Base-by-base conservation (phyloP, 352 stramenopile species). In the Globisporangium viniferum region DNA sequence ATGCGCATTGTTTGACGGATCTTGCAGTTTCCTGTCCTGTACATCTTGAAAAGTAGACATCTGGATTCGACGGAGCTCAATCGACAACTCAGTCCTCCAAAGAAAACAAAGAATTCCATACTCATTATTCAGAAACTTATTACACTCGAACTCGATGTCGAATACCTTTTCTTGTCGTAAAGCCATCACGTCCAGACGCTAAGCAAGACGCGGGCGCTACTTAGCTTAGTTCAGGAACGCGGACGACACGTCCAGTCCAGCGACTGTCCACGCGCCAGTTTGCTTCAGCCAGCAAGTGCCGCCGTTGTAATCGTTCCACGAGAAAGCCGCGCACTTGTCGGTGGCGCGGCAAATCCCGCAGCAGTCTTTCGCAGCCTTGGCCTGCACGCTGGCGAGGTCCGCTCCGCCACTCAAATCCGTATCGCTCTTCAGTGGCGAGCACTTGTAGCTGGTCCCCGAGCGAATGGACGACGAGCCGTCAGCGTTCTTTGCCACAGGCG, bases 271-370 rank as follows among this genome's bases (percentile, higher is more conserved):
- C 12, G 35, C 10, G 6, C 58, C 36, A 15, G 46, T n/a, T 18
- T 35, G 8, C 60, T 66, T 66, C 27, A 66, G 46, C 60, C 60
- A 66, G 29, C 60, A 66, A n/a, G 60, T 66, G 15, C 60, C 60
- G 6, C 60, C 60, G 27, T 66, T 44, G 44, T 58, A 66, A 46
- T 33, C 14, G 10, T 2, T 69, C 55, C 64, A 69, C n/a, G 64
- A 51, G 54, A 69, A 69, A 10, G 48, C 33, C 6, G 22, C 24
- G 33, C 64, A 70, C 1, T 35, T 24, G 55, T n/a, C 24, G 1
- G 39, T 70, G 9, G 49, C 24, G 48, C 56, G 64, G 20, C 64
- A 70, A 27, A 64, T 59, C 0, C 58, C 64, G 22, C 64, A 70
- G 55, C 56, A 70, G 24, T 59, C 9, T 27, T 57, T 10, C 29